Conservation (phyloP, 306 rosid species). For the Corylus americana region DNA sequence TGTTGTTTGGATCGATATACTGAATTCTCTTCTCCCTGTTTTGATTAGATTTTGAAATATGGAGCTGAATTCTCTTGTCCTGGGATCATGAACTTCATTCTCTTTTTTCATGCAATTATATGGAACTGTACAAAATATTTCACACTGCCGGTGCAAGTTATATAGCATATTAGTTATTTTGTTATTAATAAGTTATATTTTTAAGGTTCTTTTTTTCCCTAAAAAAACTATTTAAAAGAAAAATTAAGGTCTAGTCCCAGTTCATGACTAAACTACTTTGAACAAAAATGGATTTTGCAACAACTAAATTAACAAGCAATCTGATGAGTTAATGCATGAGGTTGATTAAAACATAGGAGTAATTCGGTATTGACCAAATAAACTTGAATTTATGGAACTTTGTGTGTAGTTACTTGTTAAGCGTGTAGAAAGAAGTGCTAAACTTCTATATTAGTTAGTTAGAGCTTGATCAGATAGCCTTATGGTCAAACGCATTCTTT, state of each 20-base stretch:
- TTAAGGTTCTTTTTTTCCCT: background rate
- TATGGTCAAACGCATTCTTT: background rate
- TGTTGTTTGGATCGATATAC: slow-evolving; percentile 25
- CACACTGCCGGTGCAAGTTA: background rate
- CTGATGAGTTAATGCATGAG: background rate
- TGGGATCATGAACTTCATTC: slow-evolving; percentile 1
- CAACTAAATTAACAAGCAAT: too few species aligned
- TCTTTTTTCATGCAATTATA: background rate
- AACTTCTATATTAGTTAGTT: background rate
- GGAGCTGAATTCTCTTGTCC: slow-evolving; percentile 18
- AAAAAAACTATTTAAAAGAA: background rate
- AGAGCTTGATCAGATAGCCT: background rate
- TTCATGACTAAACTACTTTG: background rate
- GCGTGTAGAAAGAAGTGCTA: background rate
- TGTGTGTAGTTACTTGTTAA: background rate
- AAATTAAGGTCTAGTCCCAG: background rate
- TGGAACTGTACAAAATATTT: background rate
- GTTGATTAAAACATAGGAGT: background rate
- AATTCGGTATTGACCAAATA: background rate
- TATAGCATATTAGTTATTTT: background rate
- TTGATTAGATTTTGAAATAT: too few species aligned
- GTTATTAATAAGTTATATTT: background rate
- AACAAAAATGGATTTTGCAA: too few species aligned
- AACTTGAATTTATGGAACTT: background rate
- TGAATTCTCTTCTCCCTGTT: slow-evolving; percentile 12